Evolutionary conservation across 2,329 filamentous ascomycete species (phyloP).

Genomic region (Talaromyces sp.): DNA sequence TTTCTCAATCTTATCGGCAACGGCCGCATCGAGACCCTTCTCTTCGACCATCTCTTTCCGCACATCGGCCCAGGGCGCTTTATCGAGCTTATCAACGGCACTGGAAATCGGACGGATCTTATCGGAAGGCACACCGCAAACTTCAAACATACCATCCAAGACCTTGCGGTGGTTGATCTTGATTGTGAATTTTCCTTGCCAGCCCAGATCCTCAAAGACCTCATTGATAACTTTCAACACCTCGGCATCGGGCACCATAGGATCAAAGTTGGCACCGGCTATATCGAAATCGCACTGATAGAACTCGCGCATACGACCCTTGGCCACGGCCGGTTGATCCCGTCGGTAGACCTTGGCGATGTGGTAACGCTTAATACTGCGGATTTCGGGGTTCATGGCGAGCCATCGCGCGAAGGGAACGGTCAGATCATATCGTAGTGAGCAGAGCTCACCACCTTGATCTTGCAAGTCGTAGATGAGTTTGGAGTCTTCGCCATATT

Average conservation of each 20-base stretch:
- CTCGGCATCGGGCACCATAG: conserved; percentile 90
- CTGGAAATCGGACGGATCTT: conserved; percentile 87
- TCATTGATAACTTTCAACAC: conserved; percentile 79
- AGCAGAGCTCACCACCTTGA: conserved; percentile 81
- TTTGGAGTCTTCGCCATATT: conserved; percentile 90
- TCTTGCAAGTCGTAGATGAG: conserved; percentile 88
- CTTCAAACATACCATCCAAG: conserved; percentile 84
- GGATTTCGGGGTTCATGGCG: conserved; percentile 80
- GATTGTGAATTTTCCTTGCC: conserved; percentile 72
- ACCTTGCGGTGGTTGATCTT: conserved; percentile 96
- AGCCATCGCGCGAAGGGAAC: conserved; percentile 90
- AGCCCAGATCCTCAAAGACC: conserved; percentile 76
- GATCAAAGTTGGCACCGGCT: conserved; percentile 72
- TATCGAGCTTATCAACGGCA: conserved; percentile 94
- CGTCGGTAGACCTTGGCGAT: conserved; percentile 87
- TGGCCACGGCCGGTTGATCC: conserved; percentile 80
- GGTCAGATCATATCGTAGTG: conserved; percentile 80
- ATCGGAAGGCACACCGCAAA: conserved; percentile 81
- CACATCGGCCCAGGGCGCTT: conserved; percentile 84
- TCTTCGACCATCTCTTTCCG: conserved; percentile 90
- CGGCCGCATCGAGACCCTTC: conserved; percentile 71
- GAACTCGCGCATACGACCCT: conserved; percentile 91
- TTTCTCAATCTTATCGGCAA: conserved; percentile 82
- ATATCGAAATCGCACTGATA: conserved; percentile 98
- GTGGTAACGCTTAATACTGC: conserved; percentile 89